phyloP scores from a whole-genome alignment of 2,329 filamentous ascomycete genomes.

The Thelonectria blattea region DNA sequence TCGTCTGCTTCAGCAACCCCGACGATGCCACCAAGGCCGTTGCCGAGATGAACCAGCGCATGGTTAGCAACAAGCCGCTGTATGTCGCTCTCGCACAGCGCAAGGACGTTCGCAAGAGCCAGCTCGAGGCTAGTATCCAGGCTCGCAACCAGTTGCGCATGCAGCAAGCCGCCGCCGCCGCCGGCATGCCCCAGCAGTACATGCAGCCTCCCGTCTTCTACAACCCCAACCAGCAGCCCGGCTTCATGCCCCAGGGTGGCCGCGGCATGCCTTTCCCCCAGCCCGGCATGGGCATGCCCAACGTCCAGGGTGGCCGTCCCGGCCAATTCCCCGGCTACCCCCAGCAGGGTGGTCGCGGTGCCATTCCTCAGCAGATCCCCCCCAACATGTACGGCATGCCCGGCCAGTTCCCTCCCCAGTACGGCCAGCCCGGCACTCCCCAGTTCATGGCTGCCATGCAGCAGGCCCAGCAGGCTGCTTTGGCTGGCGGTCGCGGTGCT shows the following conservation, averaged over 20 bases:
- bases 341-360: constrained; percentile 87
- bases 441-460: constrained; percentile 84
- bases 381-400: constrained; percentile 85
- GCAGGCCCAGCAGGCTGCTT: constrained; percentile 70
- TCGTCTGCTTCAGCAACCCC: constrained; percentile 99
- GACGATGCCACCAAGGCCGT: constrained; percentile 99
- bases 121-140: constrained; percentile 99
- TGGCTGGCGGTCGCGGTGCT: constrained; percentile 67
- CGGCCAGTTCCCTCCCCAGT: constrained; percentile 80
- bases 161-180: constrained; percentile 93
- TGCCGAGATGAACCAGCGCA: constrained; percentile 99
- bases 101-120: constrained; percentile 99
- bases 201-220: constrained; percentile 95
- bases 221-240: constrained; percentile 78
- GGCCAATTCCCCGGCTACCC: constrained; percentile 86
- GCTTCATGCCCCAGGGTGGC: constrained; percentile 68
- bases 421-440: constrained; percentile 79
- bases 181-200: constrained; percentile 85
- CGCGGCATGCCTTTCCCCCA: constrained; percentile 73
- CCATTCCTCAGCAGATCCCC: constrained; percentile 84
- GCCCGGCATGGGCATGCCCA: constrained; percentile 69
- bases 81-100: constrained; percentile 98
- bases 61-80: constrained; percentile 94
- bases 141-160: constrained; percentile 98
- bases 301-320: constrained; percentile 80